Evolutionary conservation across 2,329 filamentous ascomycete genomes (phyloP).

Genomic region (Albifimbria verrucaria): DNA sequence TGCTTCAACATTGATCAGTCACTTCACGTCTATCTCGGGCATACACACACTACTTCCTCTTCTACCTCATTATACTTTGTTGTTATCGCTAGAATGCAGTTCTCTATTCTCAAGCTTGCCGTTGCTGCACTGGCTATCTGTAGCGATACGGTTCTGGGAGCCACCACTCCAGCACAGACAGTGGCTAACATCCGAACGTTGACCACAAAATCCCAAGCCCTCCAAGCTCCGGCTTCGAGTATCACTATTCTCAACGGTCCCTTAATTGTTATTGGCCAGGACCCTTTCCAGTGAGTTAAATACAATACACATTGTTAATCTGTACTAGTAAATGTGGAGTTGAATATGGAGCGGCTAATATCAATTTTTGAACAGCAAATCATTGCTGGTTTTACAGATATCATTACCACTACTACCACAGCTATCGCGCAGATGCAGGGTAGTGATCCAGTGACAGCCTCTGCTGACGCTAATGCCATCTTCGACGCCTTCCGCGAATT

Average conservation of each 20-base stretch:
- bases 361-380: slow-evolving; percentile 15
- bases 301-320: not conserved
- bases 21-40: not conserved
- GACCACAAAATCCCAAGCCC: slow-evolving; percentile 19
- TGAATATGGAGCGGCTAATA: not conserved
- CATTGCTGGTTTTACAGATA: slow-evolving; percentile 25
- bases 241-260: slow-evolving; percentile 22
- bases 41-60: not conserved
- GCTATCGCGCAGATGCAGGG: slow-evolving; percentile 14
- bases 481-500: slow-evolving; percentile 26
- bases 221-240: slow-evolving; percentile 20
- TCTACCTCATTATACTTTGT: not conserved
- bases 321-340: not conserved
- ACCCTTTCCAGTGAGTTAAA: slow-evolving; percentile 24
- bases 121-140: not conserved
- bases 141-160: not conserved
- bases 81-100: not conserved
- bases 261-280: slow-evolving; percentile 23
- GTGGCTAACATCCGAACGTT: slow-evolving; percentile 19
- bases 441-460: not conserved
- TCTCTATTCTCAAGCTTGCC: not conserved
- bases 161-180: slow-evolving; percentile 9
- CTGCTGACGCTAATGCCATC: slow-evolving; percentile 13
- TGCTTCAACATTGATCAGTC: not conserved
- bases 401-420: slow-evolving; percentile 17